Conservation (phyloP, 1,139 yeast species). For the Geotrichum bryndzae region DNA sequence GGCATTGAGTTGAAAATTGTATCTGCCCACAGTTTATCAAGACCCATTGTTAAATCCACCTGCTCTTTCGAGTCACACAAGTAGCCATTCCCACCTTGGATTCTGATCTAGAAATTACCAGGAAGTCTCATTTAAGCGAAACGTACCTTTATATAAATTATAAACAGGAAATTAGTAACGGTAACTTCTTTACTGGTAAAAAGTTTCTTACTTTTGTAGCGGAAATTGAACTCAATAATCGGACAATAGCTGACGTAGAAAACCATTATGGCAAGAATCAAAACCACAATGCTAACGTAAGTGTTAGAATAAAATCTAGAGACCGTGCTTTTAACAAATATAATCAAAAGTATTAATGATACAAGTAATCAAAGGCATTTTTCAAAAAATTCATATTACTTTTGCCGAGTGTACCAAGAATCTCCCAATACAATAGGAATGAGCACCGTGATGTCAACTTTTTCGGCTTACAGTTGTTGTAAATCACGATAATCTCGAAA, state of each 20-base stretch:
- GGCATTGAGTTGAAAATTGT: neutral
- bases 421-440: too few species aligned
- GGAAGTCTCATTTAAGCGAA: neutral
- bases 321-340: too few species aligned
- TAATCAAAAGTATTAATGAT: too few species aligned
- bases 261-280: neutral
- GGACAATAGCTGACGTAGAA: neutral
- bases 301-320: too few species aligned
- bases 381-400: too few species aligned
- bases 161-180: neutral
- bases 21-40: conserved; percentile 1
- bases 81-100: conserved; percentile 18
- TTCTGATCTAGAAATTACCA: neutral
- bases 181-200: neutral
- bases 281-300: too few species aligned
- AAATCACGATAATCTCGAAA: too few species aligned
- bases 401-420: too few species aligned
- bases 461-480: too few species aligned
- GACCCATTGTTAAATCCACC: conserved; percentile 14
- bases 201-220: neutral
- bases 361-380: too few species aligned
- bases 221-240: neutral
- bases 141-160: neutral
- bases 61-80: conserved; percentile 15
- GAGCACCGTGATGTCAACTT: too few species aligned